A percentile compares a stretch with the other conserved stretches of the same genome.
These are phyloP conservation scores for Prunus davidiana DNA, from an alignment of 306 rosid species.

Conservation along the genomic window DNA sequence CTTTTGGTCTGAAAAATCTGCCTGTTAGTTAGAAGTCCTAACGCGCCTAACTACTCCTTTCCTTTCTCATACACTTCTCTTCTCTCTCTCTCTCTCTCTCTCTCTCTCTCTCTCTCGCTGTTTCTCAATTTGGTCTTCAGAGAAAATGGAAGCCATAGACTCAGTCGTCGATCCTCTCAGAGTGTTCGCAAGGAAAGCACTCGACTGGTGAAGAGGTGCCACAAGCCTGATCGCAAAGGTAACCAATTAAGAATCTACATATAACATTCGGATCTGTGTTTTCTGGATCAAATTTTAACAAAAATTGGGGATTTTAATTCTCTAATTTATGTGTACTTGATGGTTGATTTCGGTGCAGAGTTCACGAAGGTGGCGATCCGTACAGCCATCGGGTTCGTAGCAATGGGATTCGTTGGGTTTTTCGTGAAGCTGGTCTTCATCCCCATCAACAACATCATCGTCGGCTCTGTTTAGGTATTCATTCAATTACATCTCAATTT, in stretches of 20 bases:
- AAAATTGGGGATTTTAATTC: no score
- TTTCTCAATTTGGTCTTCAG: no score
- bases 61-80: no score
- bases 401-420: conserved; percentile 80
- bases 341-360: conserved; percentile 21
- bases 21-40: no score
- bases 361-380: conserved; percentile 76
- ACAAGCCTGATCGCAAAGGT: conserved; percentile 81
- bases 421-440: conserved; percentile 76
- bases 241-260: not conserved
- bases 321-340: no score
- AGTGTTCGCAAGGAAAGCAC: conserved; percentile 70
- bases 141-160: conserved; percentile 63
- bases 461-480: conserved; percentile 55
- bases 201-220: conserved; percentile 74
- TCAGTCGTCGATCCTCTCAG: conserved; percentile 69
- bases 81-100: no score
- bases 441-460: conserved; percentile 80
- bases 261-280: not conserved
- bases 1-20: no score
- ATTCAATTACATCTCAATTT: no score
- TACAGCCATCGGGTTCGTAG: conserved; percentile 77
- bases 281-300: not conserved
- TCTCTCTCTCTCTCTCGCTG: no score
- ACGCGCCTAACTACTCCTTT: no score